Evolutionary conservation across 148 eudicot genomes (phyloP).

Genomic region (Selenicereus undatus): DNA sequence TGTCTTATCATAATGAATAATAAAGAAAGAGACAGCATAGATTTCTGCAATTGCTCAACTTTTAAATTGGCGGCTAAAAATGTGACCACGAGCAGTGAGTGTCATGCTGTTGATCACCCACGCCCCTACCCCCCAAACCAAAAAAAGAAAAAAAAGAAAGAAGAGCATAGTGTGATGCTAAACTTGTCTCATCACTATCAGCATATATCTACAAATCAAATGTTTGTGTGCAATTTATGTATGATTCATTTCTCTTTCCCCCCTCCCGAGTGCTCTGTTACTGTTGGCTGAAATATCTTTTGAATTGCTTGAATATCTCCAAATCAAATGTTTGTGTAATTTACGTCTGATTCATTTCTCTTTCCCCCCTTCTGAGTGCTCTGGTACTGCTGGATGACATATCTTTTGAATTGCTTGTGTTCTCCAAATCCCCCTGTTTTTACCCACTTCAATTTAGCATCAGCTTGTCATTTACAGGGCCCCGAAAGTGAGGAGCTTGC

Average conservation of each 20-base stretch:
- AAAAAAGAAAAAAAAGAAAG: neutral
- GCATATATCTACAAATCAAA: neutral
- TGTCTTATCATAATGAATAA: neutral
- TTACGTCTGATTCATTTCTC: neutral
- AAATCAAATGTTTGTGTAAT: neutral
- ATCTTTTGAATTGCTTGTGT: neutral
- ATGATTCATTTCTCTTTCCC: neutral
- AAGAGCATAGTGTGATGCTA: neutral
- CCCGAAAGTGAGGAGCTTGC: slow-evolving; percentile 75
- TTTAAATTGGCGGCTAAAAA: neutral
- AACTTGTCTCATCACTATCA: neutral
- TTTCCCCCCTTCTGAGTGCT: neutral
- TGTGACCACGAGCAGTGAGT: neutral
- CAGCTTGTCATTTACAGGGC: slow-evolving; percentile 46
- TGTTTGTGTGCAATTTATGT: neutral
- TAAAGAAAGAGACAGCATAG: neutral
- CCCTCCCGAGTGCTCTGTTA: neutral
- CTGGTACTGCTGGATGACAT: neutral
- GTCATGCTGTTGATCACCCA: neutral
- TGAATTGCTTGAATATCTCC: neutral
- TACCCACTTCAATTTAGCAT: neutral
- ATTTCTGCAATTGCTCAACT: neutral
- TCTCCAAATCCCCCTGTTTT: neutral
- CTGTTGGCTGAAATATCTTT: neutral
- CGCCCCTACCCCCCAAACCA: neutral